A percentile compares a stretch with the other conserved stretches of the same genome.
phyloP scores from a whole-genome alignment of 2,329 filamentous ascomycete genomes.

The Trichophyton equinum region DNA sequence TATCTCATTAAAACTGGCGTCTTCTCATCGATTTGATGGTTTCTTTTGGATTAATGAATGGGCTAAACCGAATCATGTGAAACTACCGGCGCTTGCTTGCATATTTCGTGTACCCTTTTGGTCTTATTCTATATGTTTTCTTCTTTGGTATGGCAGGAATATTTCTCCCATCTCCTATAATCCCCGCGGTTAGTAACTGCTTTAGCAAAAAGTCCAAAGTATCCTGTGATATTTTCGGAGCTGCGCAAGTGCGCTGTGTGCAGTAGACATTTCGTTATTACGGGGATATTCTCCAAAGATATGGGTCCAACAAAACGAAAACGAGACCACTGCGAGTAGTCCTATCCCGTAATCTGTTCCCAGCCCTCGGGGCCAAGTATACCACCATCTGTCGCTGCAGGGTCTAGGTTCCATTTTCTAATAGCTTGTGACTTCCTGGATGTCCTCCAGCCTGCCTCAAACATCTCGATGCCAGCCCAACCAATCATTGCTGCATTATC shows the following conservation, averaged over 20 bases:
- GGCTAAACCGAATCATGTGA: not conserved
- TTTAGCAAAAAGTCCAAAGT: not conserved
- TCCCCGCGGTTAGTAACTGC: not conserved
- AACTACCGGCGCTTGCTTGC: not conserved
- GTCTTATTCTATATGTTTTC: not conserved
- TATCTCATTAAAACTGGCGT: not conserved
- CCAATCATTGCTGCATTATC: constrained; percentile 98
- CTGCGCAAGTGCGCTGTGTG: no score
- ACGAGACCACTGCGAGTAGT: not conserved
- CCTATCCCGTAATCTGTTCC: constrained; percentile 16
- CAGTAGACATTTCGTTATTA: not conserved
- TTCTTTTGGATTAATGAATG: not conserved
- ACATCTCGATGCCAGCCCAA: constrained; percentile 92
- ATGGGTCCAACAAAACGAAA: no score
- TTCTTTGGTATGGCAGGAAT: not conserved
- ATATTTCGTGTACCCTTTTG: not conserved
- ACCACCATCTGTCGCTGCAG: constrained; percentile 47
- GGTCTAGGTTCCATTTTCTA: constrained; percentile 64
- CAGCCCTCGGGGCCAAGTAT: constrained; percentile 51
- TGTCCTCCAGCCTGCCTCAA: constrained; percentile 57
- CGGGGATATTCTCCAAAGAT: no score
- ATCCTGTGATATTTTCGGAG: no score
- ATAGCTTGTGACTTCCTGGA: constrained; percentile 48
- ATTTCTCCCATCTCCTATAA: not conserved
- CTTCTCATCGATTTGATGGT: not conserved